A percentile compares a stretch with the other conserved stretches of the same genome.
These are phyloP conservation scores for Kingdonia uniflora DNA, from an alignment of 164 flowering plant genomes.

Conservation along the genomic window DNA sequence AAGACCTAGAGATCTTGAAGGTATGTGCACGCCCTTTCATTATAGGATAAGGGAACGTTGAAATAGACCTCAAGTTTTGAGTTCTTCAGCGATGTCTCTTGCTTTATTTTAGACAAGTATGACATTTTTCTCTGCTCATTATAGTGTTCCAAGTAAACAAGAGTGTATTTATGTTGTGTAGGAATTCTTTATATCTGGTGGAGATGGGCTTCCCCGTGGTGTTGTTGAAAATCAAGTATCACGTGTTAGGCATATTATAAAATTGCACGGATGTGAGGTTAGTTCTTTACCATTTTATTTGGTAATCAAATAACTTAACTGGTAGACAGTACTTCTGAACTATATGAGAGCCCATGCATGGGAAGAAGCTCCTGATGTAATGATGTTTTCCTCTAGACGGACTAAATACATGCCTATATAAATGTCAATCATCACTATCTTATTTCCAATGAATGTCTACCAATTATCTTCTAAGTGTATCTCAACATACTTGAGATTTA, in stretches of 20 bases:
- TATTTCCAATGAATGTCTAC: no score
- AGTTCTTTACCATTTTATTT: conserved; percentile 12
- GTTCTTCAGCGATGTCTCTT: no score
- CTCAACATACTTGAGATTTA: no score
- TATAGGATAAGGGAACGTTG: background rate
- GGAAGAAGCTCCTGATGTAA: no score
- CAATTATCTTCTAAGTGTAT: no score
- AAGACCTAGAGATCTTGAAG: conserved; percentile 85
- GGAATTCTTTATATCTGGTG: conserved; percentile 98
- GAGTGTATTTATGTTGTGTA: conserved; percentile 12
- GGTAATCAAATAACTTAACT: no score
- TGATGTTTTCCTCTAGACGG: no score
- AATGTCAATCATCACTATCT: no score
- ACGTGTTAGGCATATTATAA: conserved; percentile 61
- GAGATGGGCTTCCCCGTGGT: conserved; percentile 98
- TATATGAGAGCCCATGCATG: no score
- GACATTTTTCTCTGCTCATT: background rate
- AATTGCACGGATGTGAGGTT: conserved; percentile 82
- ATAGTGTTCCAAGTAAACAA: background rate
- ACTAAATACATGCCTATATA: no score
- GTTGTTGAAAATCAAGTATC: conserved; percentile 90
- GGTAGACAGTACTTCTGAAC: no score
- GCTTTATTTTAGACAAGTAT: background rate
- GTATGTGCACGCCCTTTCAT: conserved; percentile 21
- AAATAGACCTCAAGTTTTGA: background rate